Conservation (phyloP, 257 asterid species). For the Gentiana macrophylla region DNA sequence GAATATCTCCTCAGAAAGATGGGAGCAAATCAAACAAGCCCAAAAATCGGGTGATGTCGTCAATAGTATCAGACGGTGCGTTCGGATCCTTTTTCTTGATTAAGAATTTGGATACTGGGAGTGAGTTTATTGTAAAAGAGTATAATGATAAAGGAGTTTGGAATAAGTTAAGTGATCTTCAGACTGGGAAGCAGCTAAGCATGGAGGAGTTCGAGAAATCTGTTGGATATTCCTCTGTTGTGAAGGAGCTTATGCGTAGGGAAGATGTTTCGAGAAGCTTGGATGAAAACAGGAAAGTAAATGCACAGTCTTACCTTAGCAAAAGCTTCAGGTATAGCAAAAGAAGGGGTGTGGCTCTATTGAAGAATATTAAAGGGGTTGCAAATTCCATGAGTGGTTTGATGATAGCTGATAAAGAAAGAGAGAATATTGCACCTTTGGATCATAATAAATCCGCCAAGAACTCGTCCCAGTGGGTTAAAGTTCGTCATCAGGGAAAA, state of each 20-base stretch:
- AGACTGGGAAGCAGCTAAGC: conserved; percentile 81
- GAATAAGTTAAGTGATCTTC: conserved; percentile 76
- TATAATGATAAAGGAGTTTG: conserved; percentile 66
- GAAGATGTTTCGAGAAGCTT: conserved; percentile 18
- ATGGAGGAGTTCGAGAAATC: conserved; percentile 89
- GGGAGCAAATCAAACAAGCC: conserved; percentile 17
- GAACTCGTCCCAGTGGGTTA: conserved; percentile 56
- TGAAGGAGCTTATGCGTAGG: conserved; percentile 73
- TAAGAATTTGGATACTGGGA: conserved; percentile 83
- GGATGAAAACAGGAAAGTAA: conserved; percentile 32
- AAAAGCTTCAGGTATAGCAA: conserved; percentile 75
- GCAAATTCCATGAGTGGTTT: conserved; percentile 46
- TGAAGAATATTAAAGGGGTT: conserved; percentile 61
- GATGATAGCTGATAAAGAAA: conserved; percentile 38
- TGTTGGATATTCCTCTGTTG: conserved; percentile 72
- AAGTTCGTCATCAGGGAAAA: conserved; percentile 74
- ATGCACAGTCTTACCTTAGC: conserved; percentile 33
- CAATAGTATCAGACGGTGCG: conserved; percentile 20
- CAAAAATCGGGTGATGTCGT: conserved; percentile 14
- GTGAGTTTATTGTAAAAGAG: conserved; percentile 77
- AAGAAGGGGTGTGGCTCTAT: conserved; percentile 59
- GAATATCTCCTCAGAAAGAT: conserved; percentile 18
- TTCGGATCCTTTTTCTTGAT: conserved; percentile 63
- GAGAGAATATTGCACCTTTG: conserved; percentile 20
- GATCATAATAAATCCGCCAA: conserved; percentile 23